phyloP scores from a whole-genome alignment of 2,329 filamentous ascomycete species.

The Macrophomina phaseolina region DNA sequence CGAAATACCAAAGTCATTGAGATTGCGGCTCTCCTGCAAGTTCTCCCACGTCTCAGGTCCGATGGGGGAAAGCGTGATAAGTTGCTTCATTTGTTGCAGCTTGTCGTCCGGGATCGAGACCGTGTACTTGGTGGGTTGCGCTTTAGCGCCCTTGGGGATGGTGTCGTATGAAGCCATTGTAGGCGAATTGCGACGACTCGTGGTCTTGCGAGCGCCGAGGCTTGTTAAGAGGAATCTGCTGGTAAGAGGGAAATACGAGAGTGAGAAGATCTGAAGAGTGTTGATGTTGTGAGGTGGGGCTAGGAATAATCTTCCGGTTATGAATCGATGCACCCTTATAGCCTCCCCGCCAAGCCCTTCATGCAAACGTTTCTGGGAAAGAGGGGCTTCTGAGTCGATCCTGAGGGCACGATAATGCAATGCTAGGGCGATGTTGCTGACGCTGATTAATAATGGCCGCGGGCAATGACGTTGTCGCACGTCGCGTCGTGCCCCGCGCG shows the following conservation, averaged over 20 bases:
- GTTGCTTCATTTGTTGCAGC: conserved; percentile 43
- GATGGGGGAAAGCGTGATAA: conserved; percentile 43
- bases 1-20: conserved; percentile 37
- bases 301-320: neutral
- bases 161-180: conserved; percentile 28
- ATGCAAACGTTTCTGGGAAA: no score
- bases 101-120: conserved; percentile 41
- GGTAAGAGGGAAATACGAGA: neutral
- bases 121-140: conserved; percentile 34
- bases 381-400: neutral
- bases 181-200: neutral
- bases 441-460: conserved; percentile 9
- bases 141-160: conserved; percentile 19
- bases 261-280: neutral
- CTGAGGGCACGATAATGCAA: neutral
- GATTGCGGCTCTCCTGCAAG: conserved; percentile 34
- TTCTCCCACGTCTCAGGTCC: conserved; percentile 40
- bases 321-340: neutral
- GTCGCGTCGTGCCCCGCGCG: conserved; percentile 1
- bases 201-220: neutral
- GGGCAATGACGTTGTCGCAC: conserved; percentile 4
- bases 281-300: neutral
- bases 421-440: neutral
- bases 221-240: neutral
- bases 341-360: neutral